Evolutionary conservation across 345 rosid species (phyloP).

Genomic region (Anastatica hierochuntica): DNA sequence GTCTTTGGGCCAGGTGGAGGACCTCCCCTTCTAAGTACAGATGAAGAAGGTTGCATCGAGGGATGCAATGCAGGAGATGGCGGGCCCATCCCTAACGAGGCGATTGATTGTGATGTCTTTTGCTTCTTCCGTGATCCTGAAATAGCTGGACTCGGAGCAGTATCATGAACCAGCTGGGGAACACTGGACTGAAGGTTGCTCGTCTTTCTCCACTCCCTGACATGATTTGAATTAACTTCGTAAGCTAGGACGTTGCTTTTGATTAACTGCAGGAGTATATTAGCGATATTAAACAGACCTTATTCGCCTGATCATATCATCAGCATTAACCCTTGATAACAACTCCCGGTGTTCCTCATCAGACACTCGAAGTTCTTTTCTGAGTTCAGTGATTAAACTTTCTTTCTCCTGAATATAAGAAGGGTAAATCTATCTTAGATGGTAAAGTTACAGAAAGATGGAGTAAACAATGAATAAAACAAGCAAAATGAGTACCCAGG

Average conservation of each 20-base stretch:
- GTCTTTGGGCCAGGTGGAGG: constrained; percentile 52
- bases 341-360: constrained; percentile 93
- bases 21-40: constrained; percentile 61
- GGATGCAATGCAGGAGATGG: constrained; percentile 73
- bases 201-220: constrained; percentile 90
- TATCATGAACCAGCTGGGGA: constrained; percentile 58
- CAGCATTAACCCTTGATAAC: constrained; percentile 76
- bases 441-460: constrained; percentile 3
- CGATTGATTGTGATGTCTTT: constrained; percentile 68
- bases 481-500: constrained; percentile 60
- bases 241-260: not conserved
- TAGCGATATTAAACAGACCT: constrained; percentile 41
- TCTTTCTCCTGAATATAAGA: constrained; percentile 86
- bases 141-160: constrained; percentile 66
- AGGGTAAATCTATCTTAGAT: not conserved
- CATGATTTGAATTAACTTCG: not conserved
- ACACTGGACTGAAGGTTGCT: constrained; percentile 54
- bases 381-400: constrained; percentile 85
- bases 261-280: not conserved
- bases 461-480: not conserved
- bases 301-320: constrained; percentile 68
- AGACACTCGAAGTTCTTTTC: constrained; percentile 91
- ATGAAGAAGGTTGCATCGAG: constrained; percentile 77
- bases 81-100: constrained; percentile 65
- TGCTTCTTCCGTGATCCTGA: constrained; percentile 88